phyloP scores from a whole-genome alignment of 108 stramenopile genomes.

The Discostella pseudostelligera region DNA sequence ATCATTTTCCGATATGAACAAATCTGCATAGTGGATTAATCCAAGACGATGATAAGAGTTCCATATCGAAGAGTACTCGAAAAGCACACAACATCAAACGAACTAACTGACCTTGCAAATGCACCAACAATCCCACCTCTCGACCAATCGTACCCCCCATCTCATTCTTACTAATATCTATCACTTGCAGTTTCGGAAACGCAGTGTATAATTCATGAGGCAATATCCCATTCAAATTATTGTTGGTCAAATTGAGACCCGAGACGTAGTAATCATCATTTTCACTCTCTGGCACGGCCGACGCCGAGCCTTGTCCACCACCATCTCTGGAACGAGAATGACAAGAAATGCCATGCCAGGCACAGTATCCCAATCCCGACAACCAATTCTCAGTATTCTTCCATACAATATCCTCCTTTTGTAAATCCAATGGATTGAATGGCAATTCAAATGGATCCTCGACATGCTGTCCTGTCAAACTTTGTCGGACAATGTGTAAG shows the following conservation, averaged over 20 bases:
- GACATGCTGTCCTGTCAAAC: neutral
- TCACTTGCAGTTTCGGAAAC: conserved; percentile 29
- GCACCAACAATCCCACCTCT: conserved; percentile 37
- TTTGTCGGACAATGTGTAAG: conserved; percentile 17
- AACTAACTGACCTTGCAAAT: conserved; percentile 35
- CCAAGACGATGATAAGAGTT: neutral
- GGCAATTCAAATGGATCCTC: conserved; percentile 11
- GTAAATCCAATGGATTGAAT: conserved; percentile 1
- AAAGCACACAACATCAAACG: conserved; percentile 2
- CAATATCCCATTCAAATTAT: conserved; percentile 54
- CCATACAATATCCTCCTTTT: conserved; percentile 19
- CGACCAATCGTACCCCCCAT: conserved; percentile 40
- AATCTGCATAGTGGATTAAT: neutral
- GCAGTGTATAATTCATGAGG: conserved; percentile 48
- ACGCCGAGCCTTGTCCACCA: neutral
- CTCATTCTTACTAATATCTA: conserved; percentile 52
- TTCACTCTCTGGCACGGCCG: neutral
- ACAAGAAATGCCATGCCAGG: conserved; percentile 42
- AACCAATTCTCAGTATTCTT: conserved; percentile 27
- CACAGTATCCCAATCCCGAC: conserved; percentile 21
- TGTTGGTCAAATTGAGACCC: conserved; percentile 53
- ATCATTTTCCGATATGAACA: conserved; percentile 3
- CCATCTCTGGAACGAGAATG: conserved; percentile 14
- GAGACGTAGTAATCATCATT: conserved; percentile 37
- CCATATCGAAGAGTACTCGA: neutral